Evolutionary conservation across 2,329 filamentous ascomycete species (phyloP).

Genomic region (Hypocreales sp.): DNA sequence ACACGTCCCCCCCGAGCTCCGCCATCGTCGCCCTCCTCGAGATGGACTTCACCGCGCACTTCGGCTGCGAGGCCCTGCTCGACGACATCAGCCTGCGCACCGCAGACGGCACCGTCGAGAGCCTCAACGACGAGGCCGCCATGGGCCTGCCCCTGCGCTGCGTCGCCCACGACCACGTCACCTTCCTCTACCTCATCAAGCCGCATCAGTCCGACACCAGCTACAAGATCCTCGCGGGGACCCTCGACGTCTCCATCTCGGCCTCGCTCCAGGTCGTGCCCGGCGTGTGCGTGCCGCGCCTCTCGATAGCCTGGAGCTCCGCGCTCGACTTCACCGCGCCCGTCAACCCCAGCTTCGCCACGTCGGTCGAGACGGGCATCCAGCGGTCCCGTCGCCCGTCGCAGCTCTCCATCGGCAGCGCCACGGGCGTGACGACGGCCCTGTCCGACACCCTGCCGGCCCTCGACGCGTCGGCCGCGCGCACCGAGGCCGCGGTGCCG

Average conservation of each 20-base stretch:
- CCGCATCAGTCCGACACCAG: conserved; percentile 31
- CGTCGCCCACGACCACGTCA: conserved; percentile 59
- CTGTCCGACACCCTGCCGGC: conserved; percentile 43
- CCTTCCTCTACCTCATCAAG: conserved; percentile 54
- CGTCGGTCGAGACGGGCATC: conserved; percentile 36
- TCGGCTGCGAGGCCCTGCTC: conserved; percentile 50
- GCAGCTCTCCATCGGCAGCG: conserved; percentile 44
- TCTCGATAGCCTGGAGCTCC: conserved; percentile 54
- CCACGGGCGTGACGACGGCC: conserved; percentile 36
- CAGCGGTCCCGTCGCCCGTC: conserved; percentile 46
- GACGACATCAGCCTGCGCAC: conserved; percentile 42
- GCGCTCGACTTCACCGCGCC: conserved; percentile 53
- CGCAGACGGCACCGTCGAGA: conserved; percentile 40
- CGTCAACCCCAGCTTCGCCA: conserved; percentile 46
- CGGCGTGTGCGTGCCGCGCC: conserved; percentile 39
- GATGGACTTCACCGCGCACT: conserved; percentile 56
- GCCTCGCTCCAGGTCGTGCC: conserved; percentile 42
- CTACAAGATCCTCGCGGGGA: conserved; percentile 30
- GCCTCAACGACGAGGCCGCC: conserved; percentile 35
- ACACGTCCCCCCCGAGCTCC: conserved; percentile 38
- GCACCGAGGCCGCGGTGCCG: conserved; percentile 30
- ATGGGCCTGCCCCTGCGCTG: conserved; percentile 40
- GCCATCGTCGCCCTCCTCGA: conserved; percentile 57
- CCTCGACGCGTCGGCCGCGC: conserved; percentile 36
- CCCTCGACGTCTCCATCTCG: conserved; percentile 43